Evolutionary conservation across 257 asterid genomes (phyloP).

Genomic region (Solanum pinnatisectum): DNA sequence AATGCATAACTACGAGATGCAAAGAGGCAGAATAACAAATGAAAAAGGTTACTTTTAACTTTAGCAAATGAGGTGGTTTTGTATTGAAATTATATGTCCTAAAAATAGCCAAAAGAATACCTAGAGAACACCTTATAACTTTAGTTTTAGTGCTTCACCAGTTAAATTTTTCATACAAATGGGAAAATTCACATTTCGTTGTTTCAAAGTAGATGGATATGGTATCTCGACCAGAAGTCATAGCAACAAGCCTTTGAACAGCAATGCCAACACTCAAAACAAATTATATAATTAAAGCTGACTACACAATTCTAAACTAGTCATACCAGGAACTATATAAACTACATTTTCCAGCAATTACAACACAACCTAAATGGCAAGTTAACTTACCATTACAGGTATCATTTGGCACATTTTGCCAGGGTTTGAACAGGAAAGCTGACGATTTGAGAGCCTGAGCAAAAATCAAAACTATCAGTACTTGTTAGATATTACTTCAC

Average conservation of each 20-base stretch:
- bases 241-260: not conserved
- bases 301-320: not conserved
- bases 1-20: not conserved
- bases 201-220: not conserved
- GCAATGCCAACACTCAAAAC: not conserved
- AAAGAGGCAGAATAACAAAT: not conserved
- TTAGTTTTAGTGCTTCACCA: not conserved
- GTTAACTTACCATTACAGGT: conserved; percentile 88
- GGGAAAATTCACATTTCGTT: not conserved
- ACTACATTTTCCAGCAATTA: not conserved
- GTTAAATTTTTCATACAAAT: not conserved
- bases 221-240: not conserved
- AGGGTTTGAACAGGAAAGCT: conserved; percentile 96
- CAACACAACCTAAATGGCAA: not conserved
- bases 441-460: conserved; percentile 94
- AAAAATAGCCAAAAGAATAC: not conserved
- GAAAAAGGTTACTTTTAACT: not conserved
- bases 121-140: not conserved
- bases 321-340: not conserved
- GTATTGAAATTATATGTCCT: not conserved
- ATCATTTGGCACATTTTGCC: conserved; percentile 99
- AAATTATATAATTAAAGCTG: not conserved
- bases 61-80: not conserved
- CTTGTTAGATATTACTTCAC: not conserved
- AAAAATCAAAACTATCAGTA: conserved; percentile 2